Evolutionary conservation across 2,329 filamentous ascomycete genomes (phyloP), one percentile per base, ranked within the genome.

Genomic region (Metarhizium brunneum): DNA sequence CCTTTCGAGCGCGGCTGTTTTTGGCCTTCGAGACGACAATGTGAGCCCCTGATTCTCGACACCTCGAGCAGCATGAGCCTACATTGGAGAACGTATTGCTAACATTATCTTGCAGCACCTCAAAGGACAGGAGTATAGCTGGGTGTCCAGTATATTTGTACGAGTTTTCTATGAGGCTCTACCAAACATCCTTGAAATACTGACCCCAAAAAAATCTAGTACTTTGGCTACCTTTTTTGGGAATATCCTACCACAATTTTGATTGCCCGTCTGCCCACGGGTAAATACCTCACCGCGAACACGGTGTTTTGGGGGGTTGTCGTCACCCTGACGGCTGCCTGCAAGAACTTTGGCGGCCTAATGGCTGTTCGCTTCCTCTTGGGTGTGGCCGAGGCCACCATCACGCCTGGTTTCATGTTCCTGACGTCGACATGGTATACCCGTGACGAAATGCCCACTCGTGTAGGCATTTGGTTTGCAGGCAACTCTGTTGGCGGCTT

Each of bases 391-490:
- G 80, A 83, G 63, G 77, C 80, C 2, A 74, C 73, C n/a, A 72
- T 81, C 50, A 75, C 73, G 0, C 80, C 81, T 0, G 74, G 73
- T 1, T 76, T 81, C 54, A 77, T 81, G 66, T 74, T 79, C 59
- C 69, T 82, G 59, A 80, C 76, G 0, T 73, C 73, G 3, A 78
- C 75, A 7, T 81, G 76, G 76, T 82, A 80, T 58, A 79, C 61
- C 20, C 62, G 62, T n/a, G 61, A 62, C 7, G 63, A 65, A 45
- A 79, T 81, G 59, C 79, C 80, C 1, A 68, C 69, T 4, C 71
- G 80, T 3, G 79, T 78, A 0, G 79, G 78, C 4, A 72, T 82
- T 29, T 84, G 80, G 80, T 83, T 81, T 57, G 69, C 76, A 0
- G 77, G 77, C 4, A 79, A 79, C 59, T 72, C 74, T 1, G 68